Base-by-base conservation (phyloP, 2,329 filamentous ascomycete species). In the Thermoascus crustaceus region DNA sequence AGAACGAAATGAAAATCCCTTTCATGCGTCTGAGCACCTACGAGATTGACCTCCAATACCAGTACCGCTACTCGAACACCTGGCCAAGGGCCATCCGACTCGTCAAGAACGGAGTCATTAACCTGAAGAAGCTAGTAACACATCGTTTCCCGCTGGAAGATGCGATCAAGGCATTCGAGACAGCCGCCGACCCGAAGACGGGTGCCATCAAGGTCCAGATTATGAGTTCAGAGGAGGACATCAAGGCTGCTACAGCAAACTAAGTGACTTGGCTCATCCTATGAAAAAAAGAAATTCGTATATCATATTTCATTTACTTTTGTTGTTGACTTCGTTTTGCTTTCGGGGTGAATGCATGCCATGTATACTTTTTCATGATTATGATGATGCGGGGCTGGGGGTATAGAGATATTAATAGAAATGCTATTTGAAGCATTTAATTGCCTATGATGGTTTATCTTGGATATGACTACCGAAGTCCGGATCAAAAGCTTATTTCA, bases 161-260 rank as follows among this genome's bases (percentile, higher is more conserved):
- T 57, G 87, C 88, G 0, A 63, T 91, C 18, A 76, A 89, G 64
- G 89, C 89, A 5, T 96, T 96, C 61, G 78, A 87, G 67, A 91
- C 85, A 25, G 86, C 88, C 13, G 78, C 83, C 6, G 79, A 95
- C 63, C 81, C 86, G 24, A 87, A 82, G 71, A 94, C 84, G 34
- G 88, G 89, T 5, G 86, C 88, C n/a, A 95, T 96, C 65, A 96
- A 96, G 73, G 88, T 95, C 41, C 83, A 87, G 73, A 95, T 95
- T 54, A 85, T 63, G 58, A 62, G 60, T 42, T 59, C 53, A 7
- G 55, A 57, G 41, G 60, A 61, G 39, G 59, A 63, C 41, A 53
- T 63, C 21, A 52, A 54, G 46, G 52, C 52, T 35, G 56, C 53
- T 37, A 37, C n/a, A n/a, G n/a, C n/a, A n/a, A n/a, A n/a, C n/a